These are phyloP conservation scores for Telopea speciosissima DNA, from an alignment of 177 flowering plant genomes.

Conservation along the genomic window DNA sequence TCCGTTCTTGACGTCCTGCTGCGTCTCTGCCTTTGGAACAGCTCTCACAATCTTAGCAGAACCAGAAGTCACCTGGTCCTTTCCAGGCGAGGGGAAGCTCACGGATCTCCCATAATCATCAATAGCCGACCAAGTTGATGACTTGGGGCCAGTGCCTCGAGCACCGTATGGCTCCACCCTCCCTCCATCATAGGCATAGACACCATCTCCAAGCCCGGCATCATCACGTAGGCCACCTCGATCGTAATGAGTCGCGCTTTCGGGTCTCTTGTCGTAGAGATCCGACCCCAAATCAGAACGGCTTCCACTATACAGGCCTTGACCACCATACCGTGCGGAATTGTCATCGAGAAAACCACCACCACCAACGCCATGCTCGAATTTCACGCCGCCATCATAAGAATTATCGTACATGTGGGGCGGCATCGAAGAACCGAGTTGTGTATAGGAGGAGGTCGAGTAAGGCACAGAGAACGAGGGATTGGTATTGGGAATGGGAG, in stretches of 20 bases:
- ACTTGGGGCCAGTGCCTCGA: constrained; percentile 68
- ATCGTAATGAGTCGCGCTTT: constrained; percentile 27
- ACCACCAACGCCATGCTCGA: constrained; percentile 25
- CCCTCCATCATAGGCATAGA: constrained; percentile 70
- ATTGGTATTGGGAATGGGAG: constrained; percentile 20
- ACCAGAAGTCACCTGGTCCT: constrained; percentile 31
- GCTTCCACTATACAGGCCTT: constrained; percentile 14
- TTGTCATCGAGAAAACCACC: constrained; percentile 36
- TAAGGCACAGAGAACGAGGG: constrained; percentile 21
- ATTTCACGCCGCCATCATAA: constrained; percentile 33
- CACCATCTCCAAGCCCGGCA: constrained; percentile 53
- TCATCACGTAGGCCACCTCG: constrained; percentile 22
- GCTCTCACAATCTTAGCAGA: constrained; percentile 73
- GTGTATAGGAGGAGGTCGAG: constrained; percentile 17
- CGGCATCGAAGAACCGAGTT: constrained; percentile 16
- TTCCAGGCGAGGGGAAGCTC: constrained; percentile 35
- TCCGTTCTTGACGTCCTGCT: constrained; percentile 71
- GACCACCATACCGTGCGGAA: constrained; percentile 28
- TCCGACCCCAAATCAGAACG: constrained; percentile 44
- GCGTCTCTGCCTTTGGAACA: constrained; percentile 72
- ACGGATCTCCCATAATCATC: constrained; percentile 93
- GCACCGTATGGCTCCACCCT: constrained; percentile 84
- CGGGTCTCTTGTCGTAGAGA: constrained; percentile 36
- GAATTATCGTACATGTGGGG: constrained; percentile 27
- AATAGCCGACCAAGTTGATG: constrained; percentile 49